These are phyloP conservation scores for Ceratocystis huliohia DNA, from an alignment of 2,329 filamentous ascomycete species.

Conservation along the genomic window DNA sequence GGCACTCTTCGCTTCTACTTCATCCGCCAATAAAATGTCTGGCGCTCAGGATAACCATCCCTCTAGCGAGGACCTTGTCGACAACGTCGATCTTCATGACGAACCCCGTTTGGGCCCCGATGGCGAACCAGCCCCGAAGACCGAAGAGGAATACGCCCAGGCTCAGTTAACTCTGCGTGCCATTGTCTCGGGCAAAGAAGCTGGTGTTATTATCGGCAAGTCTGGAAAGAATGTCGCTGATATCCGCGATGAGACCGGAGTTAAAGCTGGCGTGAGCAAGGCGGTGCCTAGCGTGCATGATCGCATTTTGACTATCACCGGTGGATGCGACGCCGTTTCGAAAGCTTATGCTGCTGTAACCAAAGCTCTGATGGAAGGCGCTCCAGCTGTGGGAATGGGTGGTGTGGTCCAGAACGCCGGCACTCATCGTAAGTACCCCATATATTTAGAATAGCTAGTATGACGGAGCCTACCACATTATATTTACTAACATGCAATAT, in stretches of 20 bases:
- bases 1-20: conserved; percentile 22
- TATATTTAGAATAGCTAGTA: too few species aligned
- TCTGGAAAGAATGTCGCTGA: conserved; percentile 97
- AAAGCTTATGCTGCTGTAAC: conserved; percentile 91
- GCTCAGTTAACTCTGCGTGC: conserved; percentile 87
- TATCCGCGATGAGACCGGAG: conserved; percentile 90
- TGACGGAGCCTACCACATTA: too few species aligned
- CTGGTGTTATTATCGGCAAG: conserved; percentile 97
- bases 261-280: conserved; percentile 97
- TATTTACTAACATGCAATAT: neutral
- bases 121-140: conserved; percentile 71
- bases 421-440: conserved; percentile 68
- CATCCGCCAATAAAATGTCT: conserved; percentile 40
- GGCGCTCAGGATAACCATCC: conserved; percentile 44
- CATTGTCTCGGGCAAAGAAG: conserved; percentile 97
- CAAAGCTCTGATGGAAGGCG: conserved; percentile 80
- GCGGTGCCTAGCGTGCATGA: conserved; percentile 96
- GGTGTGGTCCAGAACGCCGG: conserved; percentile 76
- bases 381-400: conserved; percentile 91
- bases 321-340: conserved; percentile 74
- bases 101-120: conserved; percentile 53
- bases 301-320: conserved; percentile 89
- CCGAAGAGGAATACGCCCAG: conserved; percentile 91
- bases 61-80: conserved; percentile 50
- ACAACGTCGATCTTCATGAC: conserved; percentile 50